Base-by-base conservation (phyloP, 352 stramenopile species). In the Phytophthora syringae region DNA sequence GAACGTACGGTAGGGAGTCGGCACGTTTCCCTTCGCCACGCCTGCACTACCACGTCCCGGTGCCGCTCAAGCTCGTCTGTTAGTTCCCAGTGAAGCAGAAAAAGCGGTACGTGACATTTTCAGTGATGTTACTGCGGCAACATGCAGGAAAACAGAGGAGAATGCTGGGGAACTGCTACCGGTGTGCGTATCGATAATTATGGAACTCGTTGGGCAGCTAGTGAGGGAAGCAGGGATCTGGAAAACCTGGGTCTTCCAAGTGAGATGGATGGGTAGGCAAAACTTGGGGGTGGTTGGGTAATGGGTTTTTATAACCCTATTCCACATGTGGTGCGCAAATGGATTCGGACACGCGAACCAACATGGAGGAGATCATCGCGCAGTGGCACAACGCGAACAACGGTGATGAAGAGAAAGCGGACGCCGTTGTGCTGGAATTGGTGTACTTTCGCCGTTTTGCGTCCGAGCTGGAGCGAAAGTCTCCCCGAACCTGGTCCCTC, bases 81-180 rank as follows among this genome's bases (percentile, higher is more conserved):
- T 39, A 12, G 32, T 39, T 5, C 32, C 36, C 10, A 43, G 5
- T 16, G 15, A 21, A 22, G 36, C 36, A 22, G 36, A 43, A 43
- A 6, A 10, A 6, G 36, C 36, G 12, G 11, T 57, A 12, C 20
- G 21, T 11, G 28, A 42, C 11, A 54, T 55, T 15, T 47, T 21
- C 20, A 30, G 22, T 13, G 18, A 6, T 51, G 57, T 65, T 34
- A 21, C 32, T 7, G 20, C 25, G 1, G 5, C 27, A 39, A 40
- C 39, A 47, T 39, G 37, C 57, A 43, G 57, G 57, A 11, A 30
- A 15, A 45, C n/a, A 6, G 36, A 58, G 7, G 57, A 58, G 34
- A 65, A 58, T 15, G 37, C 47, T 15, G 57, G 57, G 16, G 57
- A 65, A 30, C n/a, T 65, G 13, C 27, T 65, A 20, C 45, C 48